phyloP scores from a whole-genome alignment of 108 stramenopile species.

The Conticribra weissflogii region DNA sequence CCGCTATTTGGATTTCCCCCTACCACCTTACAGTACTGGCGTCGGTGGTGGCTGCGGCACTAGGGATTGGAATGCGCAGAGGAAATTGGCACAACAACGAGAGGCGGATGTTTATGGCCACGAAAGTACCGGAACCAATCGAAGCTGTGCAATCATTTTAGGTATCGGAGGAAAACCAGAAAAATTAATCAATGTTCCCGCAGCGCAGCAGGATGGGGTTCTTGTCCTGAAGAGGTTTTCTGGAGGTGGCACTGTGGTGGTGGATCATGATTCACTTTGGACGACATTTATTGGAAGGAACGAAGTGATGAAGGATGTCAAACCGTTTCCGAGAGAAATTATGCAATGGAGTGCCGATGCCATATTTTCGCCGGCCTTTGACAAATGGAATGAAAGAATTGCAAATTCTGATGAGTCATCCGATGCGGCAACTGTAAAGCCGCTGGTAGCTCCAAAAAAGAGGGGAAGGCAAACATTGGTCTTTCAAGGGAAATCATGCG shows the following conservation, averaged over 20 bases:
- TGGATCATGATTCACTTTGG: conserved; percentile 83
- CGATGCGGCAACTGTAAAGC: not conserved
- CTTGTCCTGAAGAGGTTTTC: conserved; percentile 86
- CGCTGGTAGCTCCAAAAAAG: not conserved
- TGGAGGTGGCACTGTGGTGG: conserved; percentile 95
- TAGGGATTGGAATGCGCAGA: conserved; percentile 20
- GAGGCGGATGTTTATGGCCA: conserved; percentile 33
- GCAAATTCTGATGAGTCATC: not conserved
- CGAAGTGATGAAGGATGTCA: conserved; percentile 39
- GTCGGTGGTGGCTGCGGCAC: not conserved
- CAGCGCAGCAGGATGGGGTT: conserved; percentile 62
- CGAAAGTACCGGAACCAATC: conserved; percentile 14
- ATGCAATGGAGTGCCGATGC: conserved; percentile 86
- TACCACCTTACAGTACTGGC: not conserved
- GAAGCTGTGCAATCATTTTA: conserved; percentile 68
- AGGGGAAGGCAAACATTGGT: conserved; percentile 50
- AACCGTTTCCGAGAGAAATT: conserved; percentile 81
- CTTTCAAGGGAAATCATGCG: conserved; percentile 61
- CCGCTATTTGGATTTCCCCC: conserved; percentile 23
- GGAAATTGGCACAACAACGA: conserved; percentile 11
- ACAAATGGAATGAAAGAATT: conserved; percentile 36
- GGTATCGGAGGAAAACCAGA: conserved; percentile 91
- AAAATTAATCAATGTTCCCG: conserved; percentile 56
- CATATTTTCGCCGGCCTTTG: conserved; percentile 79
- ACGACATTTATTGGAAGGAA: conserved; percentile 83